Conservation (phyloP, 169 alveolate genomes). For the Plasmodium berghei region DNA sequence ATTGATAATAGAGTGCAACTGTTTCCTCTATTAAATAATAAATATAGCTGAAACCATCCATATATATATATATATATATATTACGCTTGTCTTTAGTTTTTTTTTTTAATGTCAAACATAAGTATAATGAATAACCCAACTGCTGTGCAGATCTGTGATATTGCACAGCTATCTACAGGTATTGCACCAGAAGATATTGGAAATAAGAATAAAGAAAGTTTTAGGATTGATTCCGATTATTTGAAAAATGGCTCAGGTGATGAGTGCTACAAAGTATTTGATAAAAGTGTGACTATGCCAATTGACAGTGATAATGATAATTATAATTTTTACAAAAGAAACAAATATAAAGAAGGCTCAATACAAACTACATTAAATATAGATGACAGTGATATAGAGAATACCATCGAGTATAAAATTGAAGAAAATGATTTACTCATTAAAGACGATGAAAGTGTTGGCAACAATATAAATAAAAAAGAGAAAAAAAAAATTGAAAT, state of each 20-base stretch:
- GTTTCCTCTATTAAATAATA: constrained; percentile 25
- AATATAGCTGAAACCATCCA: not conserved
- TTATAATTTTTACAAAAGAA: constrained; percentile 9
- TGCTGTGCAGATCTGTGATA: constrained; percentile 17
- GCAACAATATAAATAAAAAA: not conserved
- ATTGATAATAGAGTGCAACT: constrained; percentile 21
- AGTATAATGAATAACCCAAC: constrained; percentile 29
- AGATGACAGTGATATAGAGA: constrained; percentile 43
- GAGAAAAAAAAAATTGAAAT: not conserved
- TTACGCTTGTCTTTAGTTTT: constrained; percentile 1
- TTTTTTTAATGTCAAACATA: constrained; percentile 13
- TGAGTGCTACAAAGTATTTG: constrained; percentile 15
- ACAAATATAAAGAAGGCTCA: constrained; percentile 44
- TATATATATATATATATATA: not conserved
- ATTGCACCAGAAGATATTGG: not conserved
- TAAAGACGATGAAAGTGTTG: constrained; percentile 3
- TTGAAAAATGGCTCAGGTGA: constrained; percentile 2
- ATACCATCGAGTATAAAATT: constrained; percentile 15
- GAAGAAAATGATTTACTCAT: constrained; percentile 5
- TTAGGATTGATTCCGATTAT: constrained; percentile 1
- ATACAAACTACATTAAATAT: constrained; percentile 55
- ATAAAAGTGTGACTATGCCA: constrained; percentile 63
- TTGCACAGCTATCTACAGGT: not conserved
- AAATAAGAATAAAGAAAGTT: constrained; percentile 12
- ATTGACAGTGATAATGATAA: constrained; percentile 36